Conservation (phyloP, 768 basidiomycete species). For the Fibroporia radiculosa region DNA sequence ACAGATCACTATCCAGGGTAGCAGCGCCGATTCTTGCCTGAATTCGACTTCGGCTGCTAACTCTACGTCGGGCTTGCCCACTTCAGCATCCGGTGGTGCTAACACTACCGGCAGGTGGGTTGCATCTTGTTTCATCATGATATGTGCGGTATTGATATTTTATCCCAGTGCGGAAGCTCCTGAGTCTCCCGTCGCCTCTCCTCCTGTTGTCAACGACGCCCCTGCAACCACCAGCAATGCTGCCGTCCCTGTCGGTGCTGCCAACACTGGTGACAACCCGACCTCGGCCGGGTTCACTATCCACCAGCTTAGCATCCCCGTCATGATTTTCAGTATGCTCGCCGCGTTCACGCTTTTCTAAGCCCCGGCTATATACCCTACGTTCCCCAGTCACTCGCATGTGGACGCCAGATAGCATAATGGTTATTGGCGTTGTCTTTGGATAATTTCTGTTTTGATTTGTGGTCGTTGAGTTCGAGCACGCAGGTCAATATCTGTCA, state of each 20-base stretch:
- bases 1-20: conserved; percentile 29
- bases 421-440: conserved; percentile 2
- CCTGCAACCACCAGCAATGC: conserved; percentile 7
- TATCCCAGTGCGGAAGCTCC: no score
- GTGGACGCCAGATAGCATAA: conserved; percentile 3
- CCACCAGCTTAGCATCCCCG: conserved; percentile 3
- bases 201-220: conserved; percentile 4
- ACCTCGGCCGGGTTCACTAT: conserved; percentile 3
- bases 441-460: background rate
- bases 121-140: no score
- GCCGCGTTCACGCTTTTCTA: conserved; percentile 3
- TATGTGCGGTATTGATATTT: no score
- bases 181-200: conserved; percentile 1
- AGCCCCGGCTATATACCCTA: conserved; percentile 4
- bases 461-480: background rate
- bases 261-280: conserved; percentile 22
- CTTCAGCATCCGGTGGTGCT: conserved; percentile 1
- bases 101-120: no score
- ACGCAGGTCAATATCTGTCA: background rate
- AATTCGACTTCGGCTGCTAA: conserved; percentile 7
- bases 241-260: conserved; percentile 26
- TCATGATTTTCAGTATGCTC: conserved; percentile 4
- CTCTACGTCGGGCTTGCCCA: conserved; percentile 8
- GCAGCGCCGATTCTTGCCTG: conserved; percentile 33
- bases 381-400: background rate